Conservation (phyloP, 2,329 filamentous ascomycete genomes). For the Aspergillus brasiliensis region DNA sequence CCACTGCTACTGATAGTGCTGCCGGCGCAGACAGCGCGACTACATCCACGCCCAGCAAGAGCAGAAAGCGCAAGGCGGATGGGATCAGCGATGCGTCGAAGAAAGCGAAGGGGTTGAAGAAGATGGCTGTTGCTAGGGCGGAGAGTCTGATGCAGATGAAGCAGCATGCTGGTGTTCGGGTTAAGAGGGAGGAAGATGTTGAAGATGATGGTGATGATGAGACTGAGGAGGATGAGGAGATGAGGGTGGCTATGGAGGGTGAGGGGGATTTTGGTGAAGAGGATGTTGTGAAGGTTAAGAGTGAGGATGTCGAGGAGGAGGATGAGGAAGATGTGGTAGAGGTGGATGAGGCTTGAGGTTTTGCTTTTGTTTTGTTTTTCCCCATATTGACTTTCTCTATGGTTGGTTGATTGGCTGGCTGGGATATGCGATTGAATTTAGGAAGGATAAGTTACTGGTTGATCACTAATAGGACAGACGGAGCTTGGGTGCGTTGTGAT, state of each 20-base stretch:
- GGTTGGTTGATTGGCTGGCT: background rate
- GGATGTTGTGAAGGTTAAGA: background rate
- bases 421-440: no score
- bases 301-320: background rate
- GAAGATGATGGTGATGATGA: background rate
- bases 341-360: background rate
- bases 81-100: constrained; percentile 17
- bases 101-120: constrained; percentile 6
- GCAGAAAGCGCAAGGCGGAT: background rate
- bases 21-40: background rate
- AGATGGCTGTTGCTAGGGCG: constrained; percentile 11
- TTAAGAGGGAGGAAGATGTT: background rate
- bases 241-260: background rate
- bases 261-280: background rate
- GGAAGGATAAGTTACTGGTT: no score
- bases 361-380: no score
- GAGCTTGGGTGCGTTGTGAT: no score
- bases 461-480: no score
- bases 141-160: constrained; percentile 10
- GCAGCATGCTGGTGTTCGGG: background rate
- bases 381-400: no score
- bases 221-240: background rate
- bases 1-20: constrained; percentile 22
- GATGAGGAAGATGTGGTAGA: background rate
- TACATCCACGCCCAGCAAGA: background rate